Conservation (phyloP, 163 green algal genomes). For the Scenedesmus sp. region DNA sequence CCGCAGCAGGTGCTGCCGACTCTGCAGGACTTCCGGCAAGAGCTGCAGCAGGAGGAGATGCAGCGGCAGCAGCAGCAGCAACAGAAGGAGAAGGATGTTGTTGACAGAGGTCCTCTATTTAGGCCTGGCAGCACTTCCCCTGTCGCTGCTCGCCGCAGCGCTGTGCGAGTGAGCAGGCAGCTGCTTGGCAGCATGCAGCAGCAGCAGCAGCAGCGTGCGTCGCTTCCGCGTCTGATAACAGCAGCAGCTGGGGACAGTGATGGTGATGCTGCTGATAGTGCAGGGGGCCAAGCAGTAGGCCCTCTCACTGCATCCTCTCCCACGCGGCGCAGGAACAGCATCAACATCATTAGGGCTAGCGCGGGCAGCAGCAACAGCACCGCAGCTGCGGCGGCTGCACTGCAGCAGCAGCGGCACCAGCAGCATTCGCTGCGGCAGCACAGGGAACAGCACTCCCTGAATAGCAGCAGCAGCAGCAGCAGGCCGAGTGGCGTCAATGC, state of each 20-base stretch:
- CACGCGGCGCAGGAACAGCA: constrained; percentile 13
- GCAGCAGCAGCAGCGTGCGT: neutral
- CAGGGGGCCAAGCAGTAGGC: neutral
- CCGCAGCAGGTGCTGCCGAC: neutral
- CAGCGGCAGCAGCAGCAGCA: neutral
- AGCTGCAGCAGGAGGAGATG: constrained; percentile 30
- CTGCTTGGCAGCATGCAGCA: constrained; percentile 15
- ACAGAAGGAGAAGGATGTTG: constrained; percentile 15
- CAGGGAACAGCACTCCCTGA: neutral
- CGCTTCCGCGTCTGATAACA: neutral
- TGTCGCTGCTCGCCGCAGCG: neutral
- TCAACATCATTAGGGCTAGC: neutral
- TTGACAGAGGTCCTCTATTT: constrained; percentile 24
- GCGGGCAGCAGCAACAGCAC: constrained; percentile 10
- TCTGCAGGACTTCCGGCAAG: constrained; percentile 15
- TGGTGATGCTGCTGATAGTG: neutral
- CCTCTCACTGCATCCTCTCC: constrained; percentile 36
- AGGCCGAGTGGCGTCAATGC: neutral
- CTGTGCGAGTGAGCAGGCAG: neutral
- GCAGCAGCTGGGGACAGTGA: neutral
- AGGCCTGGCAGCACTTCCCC: neutral
- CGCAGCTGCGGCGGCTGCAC: neutral
- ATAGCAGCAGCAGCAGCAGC: constrained; percentile 6
- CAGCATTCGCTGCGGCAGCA: neutral
- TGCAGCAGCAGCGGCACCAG: constrained; percentile 28